A percentile compares a stretch with the other conserved stretches of the same genome.
Conservation (phyloP, 1,284 basidiomycete genomes). For the Moniliophthora roreri region DNA sequence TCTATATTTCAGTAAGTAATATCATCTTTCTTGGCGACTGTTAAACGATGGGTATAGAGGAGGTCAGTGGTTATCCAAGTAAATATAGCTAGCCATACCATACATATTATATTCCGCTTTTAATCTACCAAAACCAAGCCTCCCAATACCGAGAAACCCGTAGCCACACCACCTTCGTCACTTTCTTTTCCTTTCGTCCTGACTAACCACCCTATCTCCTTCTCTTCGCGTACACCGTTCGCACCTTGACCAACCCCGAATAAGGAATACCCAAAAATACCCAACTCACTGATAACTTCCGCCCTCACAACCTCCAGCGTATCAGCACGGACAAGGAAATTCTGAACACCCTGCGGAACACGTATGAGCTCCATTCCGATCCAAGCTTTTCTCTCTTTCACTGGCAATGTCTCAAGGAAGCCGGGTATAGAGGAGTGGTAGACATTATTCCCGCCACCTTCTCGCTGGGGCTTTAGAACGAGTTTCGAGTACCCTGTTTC, state of each 20-base stretch:
- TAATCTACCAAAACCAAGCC: constrained; percentile 72
- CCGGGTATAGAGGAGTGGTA: constrained; percentile 62
- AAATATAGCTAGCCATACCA: no score
- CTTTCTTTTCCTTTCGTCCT: constrained; percentile 94
- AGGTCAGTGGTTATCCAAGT: no score
- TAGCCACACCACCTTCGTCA: constrained; percentile 95
- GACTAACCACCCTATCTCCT: constrained; percentile 82
- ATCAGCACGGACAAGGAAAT: constrained; percentile 73
- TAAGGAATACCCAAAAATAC: constrained; percentile 88
- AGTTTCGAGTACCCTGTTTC: no score
- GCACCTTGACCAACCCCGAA: constrained; percentile 55
- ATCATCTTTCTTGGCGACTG: no score
- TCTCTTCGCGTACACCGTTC: constrained; percentile 53
- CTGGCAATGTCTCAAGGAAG: constrained; percentile 20
- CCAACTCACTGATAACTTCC: constrained; percentile 89
- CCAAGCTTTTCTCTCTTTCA: constrained; percentile 73
- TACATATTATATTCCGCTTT: no score
- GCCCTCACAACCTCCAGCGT: constrained; percentile 41
- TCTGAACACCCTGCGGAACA: constrained; percentile 67
- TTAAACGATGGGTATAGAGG: no score
- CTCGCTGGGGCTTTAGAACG: constrained; percentile 94
- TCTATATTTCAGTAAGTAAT: no score
- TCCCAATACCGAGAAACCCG: constrained; percentile 88
- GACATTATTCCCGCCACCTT: constrained; percentile 97
- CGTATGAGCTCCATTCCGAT: constrained; percentile 93